Percentiles rank a stretch among this genome's conserved stretches.
phyloP scores from a whole-genome alignment of 257 asterid genomes.

The Cruciata laevipes region DNA sequence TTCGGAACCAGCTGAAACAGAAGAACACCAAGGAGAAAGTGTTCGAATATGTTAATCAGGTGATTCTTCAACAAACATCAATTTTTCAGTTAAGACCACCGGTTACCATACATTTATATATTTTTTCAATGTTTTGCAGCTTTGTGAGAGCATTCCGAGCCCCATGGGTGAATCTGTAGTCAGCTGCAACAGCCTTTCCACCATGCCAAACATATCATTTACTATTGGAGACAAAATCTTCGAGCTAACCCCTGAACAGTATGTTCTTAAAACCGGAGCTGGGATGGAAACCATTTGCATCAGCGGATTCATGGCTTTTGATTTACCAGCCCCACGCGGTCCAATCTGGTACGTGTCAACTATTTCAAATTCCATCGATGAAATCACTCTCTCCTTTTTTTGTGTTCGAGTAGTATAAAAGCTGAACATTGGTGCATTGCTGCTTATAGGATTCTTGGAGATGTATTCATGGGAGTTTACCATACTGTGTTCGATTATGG shows the following conservation, averaged over 20 bases:
- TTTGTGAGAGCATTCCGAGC: slow-evolving; percentile 80
- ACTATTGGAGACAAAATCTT: slow-evolving; percentile 55
- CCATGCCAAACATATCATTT: slow-evolving; percentile 66
- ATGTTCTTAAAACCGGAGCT: slow-evolving; percentile 61
- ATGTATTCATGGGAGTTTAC: slow-evolving; percentile 91
- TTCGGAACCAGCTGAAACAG: slow-evolving; percentile 63
- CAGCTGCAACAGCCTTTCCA: slow-evolving; percentile 49
- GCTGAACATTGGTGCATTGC: neutral
- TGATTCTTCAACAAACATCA: slow-evolving; percentile 15
- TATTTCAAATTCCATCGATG: neutral
- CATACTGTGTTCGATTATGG: slow-evolving; percentile 91
- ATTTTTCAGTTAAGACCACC: neutral
- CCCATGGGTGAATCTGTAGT: slow-evolving; percentile 76
- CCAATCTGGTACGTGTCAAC: slow-evolving; percentile 67
- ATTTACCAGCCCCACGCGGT: slow-evolving; percentile 78
- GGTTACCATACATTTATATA: neutral
- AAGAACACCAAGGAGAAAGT: slow-evolving; percentile 62
- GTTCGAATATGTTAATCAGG: slow-evolving; percentile 72
- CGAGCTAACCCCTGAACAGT: slow-evolving; percentile 82
- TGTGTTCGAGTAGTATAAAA: neutral
- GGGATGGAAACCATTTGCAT: slow-evolving; percentile 53
- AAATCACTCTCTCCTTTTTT: neutral
- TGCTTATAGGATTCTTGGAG: slow-evolving; percentile 89
- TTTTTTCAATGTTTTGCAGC: slow-evolving; percentile 35
- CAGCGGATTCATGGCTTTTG: slow-evolving; percentile 91